Evolutionary conservation across 768 basidiomycete genomes (phyloP), one percentile per base, ranked within the genome.

Genomic region (Myochromella boudieri): DNA sequence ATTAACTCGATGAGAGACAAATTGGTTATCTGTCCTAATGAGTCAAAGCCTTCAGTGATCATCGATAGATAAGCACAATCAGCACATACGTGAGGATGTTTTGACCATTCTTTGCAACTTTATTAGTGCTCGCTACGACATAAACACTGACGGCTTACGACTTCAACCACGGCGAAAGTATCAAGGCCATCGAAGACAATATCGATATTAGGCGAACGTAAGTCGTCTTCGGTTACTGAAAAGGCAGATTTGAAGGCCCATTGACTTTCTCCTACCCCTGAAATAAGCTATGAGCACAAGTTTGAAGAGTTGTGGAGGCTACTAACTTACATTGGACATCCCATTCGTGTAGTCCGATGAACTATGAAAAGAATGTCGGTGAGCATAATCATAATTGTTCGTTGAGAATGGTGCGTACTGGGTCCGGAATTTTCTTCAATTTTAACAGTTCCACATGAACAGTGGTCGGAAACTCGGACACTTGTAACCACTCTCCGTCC

Each of bases 161-260:
- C 65, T 25, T 65, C 64, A 32, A 94, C 75, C n/a, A 69, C 72
- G 2, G 87, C 83, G 60, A 93, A 95, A 0, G 94, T 97, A 60
- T 97, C 95, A 15, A 97, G 66, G 14, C 95, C 95, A 9, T 95
- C 92, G 51, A 95, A 93, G 6, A 94, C 75, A 14, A 97, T 69
- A 61, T 95, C 92, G 24, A 76, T 69, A 43, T 85, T 74, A 3
- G 71, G 53, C 2, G 68, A 61, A 1, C 57, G 52, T 14, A 84
- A 61, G 37, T 84, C 79, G 14, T 62, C 61, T 14, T 75, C 69
- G 2, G 72, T 68, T 15, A 82, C 68, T 4, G 64, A 58, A 59
- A 97, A 85, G 1, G 60, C 68, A 3, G 82, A 84, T 58, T 77
- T 84, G 74, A 95, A 97, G 15, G 74, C 71, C 95, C 95, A 97